Conservation (phyloP, 352 stramenopile genomes). For the Thalassiosira hispida region DNA sequence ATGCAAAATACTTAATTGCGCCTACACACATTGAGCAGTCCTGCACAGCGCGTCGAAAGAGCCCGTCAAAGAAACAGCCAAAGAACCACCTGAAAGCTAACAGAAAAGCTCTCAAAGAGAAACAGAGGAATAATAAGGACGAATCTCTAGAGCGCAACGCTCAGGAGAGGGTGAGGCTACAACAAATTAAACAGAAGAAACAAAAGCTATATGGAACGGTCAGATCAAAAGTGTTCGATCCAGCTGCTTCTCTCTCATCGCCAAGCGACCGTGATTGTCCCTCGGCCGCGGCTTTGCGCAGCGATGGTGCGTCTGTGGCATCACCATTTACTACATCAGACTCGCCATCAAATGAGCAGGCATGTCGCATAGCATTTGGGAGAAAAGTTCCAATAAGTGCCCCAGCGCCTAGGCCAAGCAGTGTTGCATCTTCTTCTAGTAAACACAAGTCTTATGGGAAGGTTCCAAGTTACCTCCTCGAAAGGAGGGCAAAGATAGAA, state of each 20-base stretch:
- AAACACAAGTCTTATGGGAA: constrained; percentile 54
- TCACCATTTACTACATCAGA: not conserved
- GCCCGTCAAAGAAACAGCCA: constrained; percentile 16
- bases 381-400: constrained; percentile 23
- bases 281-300: not conserved
- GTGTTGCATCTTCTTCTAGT: constrained; percentile 15
- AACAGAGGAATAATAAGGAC: constrained; percentile 40
- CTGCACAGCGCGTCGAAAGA: constrained; percentile 3
- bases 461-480: constrained; percentile 43
- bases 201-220: constrained; percentile 48
- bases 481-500: constrained; percentile 49
- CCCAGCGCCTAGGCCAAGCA: constrained; percentile 1
- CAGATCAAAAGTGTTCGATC: constrained; percentile 29
- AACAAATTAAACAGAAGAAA: constrained; percentile 41
- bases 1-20: constrained; percentile 45
- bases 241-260: constrained; percentile 10
- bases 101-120: constrained; percentile 37
- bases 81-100: constrained; percentile 48
- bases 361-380: constrained; percentile 37
- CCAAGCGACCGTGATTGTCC: constrained; percentile 6
- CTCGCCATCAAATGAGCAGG: not conserved
- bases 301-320: not conserved
- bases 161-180: constrained; percentile 14
- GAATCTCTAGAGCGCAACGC: constrained; percentile 4
- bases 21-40: constrained; percentile 25